Evolutionary conservation across 495 filamentous ascomycete species (phyloP), one percentile per base, ranked within the genome.

Genomic region (Hypoxylon lienhwacheense): DNA sequence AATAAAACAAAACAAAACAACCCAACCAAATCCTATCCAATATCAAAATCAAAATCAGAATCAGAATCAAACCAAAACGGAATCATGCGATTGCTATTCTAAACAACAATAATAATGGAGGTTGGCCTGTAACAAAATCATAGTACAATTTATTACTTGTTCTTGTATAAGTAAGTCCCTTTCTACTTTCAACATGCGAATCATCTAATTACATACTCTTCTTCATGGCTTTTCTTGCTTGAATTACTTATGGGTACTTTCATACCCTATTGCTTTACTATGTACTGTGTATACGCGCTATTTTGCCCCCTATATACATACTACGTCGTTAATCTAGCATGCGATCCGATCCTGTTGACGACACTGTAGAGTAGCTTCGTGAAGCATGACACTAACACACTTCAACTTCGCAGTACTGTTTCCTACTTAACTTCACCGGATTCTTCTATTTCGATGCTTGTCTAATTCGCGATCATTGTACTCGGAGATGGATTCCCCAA

Each of bases 401-500:
- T 15, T 15, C 12, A 15, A 40, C 29, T 21, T 54, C 60, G 59
- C 63, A 70, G 40, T 68, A 67, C 56, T 49, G 25, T 55, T 53
- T 67, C 63, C 36, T 61, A 66, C 63, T 52, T 29, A 61, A 58
- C 53, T 59, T 49, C 47, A 50, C 58, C 36, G 47, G 46, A 39
- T 41, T 8, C 36, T 55, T 48, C 47, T 47, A 63, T 68, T 62
- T 64, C 57, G 47, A 65, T 53, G 36, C 55, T 57, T 61, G 66
- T 63, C 65, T 65, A 47, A 58, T 59, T 66, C 45, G 63, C 57
- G 28, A 43, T 53, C 48, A 51, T 55, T 59, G 74, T 76, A 55
- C 52, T 20, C 51, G 70, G 45, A 67, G 51, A 68, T 67, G 53
- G 70, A 72, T 61, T 61, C 65, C 46, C 67, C 70, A 43, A 72